These are phyloP conservation scores for Rhizodiscina lignyota DNA, from an alignment of 495 filamentous ascomycete genomes.

Conservation along the genomic window DNA sequence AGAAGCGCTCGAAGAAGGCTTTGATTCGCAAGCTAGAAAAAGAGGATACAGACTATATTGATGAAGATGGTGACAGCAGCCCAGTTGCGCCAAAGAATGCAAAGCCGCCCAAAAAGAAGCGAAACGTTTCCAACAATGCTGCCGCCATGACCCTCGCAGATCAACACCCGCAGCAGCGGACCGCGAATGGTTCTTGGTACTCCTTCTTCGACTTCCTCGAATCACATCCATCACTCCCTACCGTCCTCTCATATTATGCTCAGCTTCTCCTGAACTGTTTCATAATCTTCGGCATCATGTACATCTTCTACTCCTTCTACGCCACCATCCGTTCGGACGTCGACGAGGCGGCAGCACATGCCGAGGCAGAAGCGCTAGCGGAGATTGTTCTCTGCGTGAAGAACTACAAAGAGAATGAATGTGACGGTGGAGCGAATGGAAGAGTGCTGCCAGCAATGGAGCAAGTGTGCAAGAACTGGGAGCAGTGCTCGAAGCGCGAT, in stretches of 20 bases:
- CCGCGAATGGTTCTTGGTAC: no score
- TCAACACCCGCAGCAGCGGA: no score
- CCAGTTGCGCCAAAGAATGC: no score
- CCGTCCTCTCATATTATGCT: slow-evolving; percentile 70
- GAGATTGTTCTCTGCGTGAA: slow-evolving; percentile 57
- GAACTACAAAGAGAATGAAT: slow-evolving; percentile 58
- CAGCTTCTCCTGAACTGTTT: slow-evolving; percentile 66
- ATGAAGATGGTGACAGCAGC: no score
- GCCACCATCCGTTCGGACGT: slow-evolving; percentile 62
- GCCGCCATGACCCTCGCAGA: no score
- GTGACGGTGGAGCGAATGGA: slow-evolving; percentile 38
- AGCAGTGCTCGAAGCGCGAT: slow-evolving; percentile 68
- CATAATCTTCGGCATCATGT: slow-evolving; percentile 48
- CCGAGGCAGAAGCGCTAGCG: slow-evolving; percentile 42
- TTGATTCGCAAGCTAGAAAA: no score
- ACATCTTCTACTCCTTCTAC: slow-evolving; percentile 53
- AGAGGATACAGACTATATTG: no score
- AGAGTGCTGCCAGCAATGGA: slow-evolving; percentile 66
- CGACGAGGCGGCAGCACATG: slow-evolving; percentile 45
- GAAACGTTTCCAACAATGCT: no score
- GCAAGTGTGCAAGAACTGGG: slow-evolving; percentile 59
- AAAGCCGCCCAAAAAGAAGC: no score
- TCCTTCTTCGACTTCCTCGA: slow-evolving; percentile 52
- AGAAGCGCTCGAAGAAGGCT: no score
- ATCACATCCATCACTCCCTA: slow-evolving; percentile 68